Conservation (phyloP, 345 rosid genomes). For the Gossypium herbaceum region DNA sequence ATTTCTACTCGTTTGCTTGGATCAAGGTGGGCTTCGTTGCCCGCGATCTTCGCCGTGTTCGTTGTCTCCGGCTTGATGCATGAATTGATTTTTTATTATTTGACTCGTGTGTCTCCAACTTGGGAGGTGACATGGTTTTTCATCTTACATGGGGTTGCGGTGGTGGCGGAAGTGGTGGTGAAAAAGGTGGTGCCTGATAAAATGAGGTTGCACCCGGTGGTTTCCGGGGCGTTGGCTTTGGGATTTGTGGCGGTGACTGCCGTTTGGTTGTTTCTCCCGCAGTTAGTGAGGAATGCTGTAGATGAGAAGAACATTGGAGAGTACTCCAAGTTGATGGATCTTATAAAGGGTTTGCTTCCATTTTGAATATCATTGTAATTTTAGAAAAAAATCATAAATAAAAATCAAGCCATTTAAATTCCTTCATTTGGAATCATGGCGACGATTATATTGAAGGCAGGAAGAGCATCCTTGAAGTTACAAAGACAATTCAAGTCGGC, state of each 20-base stretch:
- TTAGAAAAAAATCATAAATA: too few relatives aligned
- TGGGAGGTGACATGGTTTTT: slow-evolving; percentile 81
- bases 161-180: slow-evolving; percentile 38
- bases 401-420: too few relatives aligned
- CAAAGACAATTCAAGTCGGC: slow-evolving; percentile 50
- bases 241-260: slow-evolving; percentile 40
- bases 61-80: slow-evolving; percentile 62
- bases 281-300: slow-evolving; percentile 33
- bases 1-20: slow-evolving; percentile 19
- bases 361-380: neutral
- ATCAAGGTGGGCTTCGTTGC: slow-evolving; percentile 14
- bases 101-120: slow-evolving; percentile 43
- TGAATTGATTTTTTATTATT: slow-evolving; percentile 44
- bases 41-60: slow-evolving; percentile 40
- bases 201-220: slow-evolving; percentile 23
- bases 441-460: slow-evolving; percentile 22
- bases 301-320: slow-evolving; percentile 36
- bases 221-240: slow-evolving; percentile 34
- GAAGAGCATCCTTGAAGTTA: slow-evolving; percentile 38
- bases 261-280: slow-evolving; percentile 49
- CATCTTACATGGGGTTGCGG: slow-evolving; percentile 46
- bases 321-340: slow-evolving; percentile 17
- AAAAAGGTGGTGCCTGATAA: slow-evolving; percentile 23
- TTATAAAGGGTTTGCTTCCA: slow-evolving; percentile 9
- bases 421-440: too few relatives aligned